Evolutionary conservation across 768 basidiomycete genomes (phyloP).

Genomic region (Pleurotus eryngii): DNA sequence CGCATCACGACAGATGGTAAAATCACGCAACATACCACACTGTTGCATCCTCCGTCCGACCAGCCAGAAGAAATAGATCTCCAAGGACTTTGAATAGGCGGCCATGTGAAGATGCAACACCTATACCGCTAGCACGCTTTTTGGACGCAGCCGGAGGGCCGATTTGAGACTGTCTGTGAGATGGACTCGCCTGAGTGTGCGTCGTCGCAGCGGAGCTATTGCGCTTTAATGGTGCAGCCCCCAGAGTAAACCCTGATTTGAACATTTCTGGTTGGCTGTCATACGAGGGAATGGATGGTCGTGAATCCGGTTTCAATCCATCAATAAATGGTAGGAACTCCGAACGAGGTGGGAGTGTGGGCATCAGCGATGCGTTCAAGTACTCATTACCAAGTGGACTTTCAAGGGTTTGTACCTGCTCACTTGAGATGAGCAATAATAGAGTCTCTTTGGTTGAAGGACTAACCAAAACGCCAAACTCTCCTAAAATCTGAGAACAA

Average conservation of each 20-base stretch:
- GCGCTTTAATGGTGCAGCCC: constrained; percentile 47
- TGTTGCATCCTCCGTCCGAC: constrained; percentile 78
- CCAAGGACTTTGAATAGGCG: constrained; percentile 85
- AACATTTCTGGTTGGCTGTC: constrained; percentile 58
- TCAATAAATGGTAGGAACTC: constrained; percentile 62
- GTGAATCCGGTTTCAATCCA: constrained; percentile 39
- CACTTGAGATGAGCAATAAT: constrained; percentile 6
- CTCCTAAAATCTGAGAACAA: constrained; percentile 81
- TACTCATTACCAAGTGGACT: constrained; percentile 84
- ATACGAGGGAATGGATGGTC: constrained; percentile 43
- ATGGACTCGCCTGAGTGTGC: constrained; percentile 17
- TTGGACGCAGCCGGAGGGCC: constrained; percentile 40
- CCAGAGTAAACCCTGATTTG: constrained; percentile 31
- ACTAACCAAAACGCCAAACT: constrained; percentile 82
- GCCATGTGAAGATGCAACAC: constrained; percentile 76
- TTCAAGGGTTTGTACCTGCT: constrained; percentile 75
- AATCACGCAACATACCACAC: constrained; percentile 55
- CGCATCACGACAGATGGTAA: not conserved
- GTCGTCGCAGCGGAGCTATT: constrained; percentile 42
- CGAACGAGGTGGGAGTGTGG: constrained; percentile 53
- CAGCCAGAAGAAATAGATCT: constrained; percentile 85
- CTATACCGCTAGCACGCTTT: constrained; percentile 62
- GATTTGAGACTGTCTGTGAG: constrained; percentile 52
- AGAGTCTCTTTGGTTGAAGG: not conserved
- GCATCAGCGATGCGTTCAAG: constrained; percentile 67